Conservation (phyloP, 345 rosid genomes). For the Laguncularia racemosa region DNA sequence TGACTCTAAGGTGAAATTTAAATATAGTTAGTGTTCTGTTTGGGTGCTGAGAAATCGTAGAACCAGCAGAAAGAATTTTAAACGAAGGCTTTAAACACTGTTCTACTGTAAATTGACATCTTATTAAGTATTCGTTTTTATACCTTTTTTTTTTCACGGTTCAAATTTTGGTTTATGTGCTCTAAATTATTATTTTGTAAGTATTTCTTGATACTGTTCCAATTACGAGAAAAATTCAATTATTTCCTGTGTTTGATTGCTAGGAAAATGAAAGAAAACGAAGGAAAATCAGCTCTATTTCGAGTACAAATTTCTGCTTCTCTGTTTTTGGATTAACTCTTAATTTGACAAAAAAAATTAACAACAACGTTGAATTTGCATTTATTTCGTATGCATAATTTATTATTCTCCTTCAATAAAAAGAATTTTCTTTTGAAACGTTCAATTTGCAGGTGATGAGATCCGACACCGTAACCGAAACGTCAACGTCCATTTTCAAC, state of each 20-base stretch:
- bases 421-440: not conserved
- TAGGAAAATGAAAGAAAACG: not conserved
- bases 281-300: not conserved
- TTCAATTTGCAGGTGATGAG: constrained; percentile 27
- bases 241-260: not conserved
- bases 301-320: not conserved
- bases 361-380: not conserved
- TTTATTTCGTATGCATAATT: not conserved
- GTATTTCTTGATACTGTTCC: no score
- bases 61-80: no score
- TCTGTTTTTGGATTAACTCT: not conserved
- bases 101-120: no score
- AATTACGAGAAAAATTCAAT: not conserved
- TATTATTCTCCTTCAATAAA: not conserved
- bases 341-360: not conserved
- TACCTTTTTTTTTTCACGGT: no score
- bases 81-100: no score
- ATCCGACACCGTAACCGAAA: constrained; percentile 26
- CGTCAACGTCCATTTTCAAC: constrained; percentile 24
- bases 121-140: no score
- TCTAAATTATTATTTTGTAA: no score
- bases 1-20: no score
- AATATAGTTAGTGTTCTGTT: no score
- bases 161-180: no score
- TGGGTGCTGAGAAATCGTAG: no score